Base-by-base conservation (phyloP, 164 flowering plant species). In the Nymphaea thermarum region DNA sequence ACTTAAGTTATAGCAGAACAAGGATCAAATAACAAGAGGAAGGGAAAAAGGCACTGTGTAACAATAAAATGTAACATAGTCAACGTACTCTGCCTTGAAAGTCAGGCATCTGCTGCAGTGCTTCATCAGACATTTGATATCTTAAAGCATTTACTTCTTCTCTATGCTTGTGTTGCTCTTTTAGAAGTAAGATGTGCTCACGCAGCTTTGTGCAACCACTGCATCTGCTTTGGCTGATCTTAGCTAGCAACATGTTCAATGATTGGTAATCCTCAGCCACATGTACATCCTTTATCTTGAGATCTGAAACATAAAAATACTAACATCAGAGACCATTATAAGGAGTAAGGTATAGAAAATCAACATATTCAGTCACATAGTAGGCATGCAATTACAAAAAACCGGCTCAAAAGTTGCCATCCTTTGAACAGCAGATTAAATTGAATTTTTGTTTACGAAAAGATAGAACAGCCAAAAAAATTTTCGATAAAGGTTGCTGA, bases 31-130 rank as follows among this genome's bases (percentile, higher is more conserved):
- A 63, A 62, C 63, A 68, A 16, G 17, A 25, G 8, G n/a, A 62
- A 72, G 7, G 44, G 63, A 71, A 70, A n/a, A 25, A 25, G 36
- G 36, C 36, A 25, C 36, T 25, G 36, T 25, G 36, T 25, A 25
- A 25, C 36, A 25, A 25, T 25, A 25, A 25, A 25, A 25, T 25
- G 36, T 25, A 45, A 45, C 53, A 45, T 45, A 45, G 53, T 45
- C 53, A 67, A 65, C 77, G 67, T 86, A 95, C 99, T 82, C 99
- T 87, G 77, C 99, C 99, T 80, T 90, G 96, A 78, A 95, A 95
- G 43, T 92, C 93, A 25, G 98, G 98, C 99, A 95, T 92, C 83
- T 95, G 96, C 72, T 85, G 89, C 63, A 95, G 96, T 71, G 98
- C 99, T 80, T 90, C 96, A 85, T 95, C 97, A 16, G 99, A 95